phyloP scores from a whole-genome alignment of 2,329 filamentous ascomycete species.

The Fusarium fracticaudum region DNA sequence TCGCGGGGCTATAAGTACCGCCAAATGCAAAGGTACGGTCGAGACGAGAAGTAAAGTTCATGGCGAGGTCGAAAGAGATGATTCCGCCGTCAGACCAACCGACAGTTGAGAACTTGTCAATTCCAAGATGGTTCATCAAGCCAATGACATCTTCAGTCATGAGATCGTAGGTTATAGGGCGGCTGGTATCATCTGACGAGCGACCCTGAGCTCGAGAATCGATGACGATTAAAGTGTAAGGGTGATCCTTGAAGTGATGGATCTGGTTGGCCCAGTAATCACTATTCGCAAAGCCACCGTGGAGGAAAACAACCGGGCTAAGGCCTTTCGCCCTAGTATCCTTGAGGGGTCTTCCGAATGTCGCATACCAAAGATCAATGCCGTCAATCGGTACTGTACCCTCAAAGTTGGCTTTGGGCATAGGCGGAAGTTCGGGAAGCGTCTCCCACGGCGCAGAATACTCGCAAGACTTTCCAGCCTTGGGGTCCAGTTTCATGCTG shows the following conservation, averaged over 20 bases:
- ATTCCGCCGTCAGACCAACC: not conserved
- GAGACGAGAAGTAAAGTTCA: not conserved
- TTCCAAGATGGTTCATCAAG: not conserved
- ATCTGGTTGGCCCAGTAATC: not conserved
- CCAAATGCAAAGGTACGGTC: not conserved
- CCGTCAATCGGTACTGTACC: not conserved
- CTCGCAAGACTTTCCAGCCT: not conserved
- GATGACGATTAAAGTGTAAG: not conserved
- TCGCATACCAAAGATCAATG: slow-evolving; percentile 1
- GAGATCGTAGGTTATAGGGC: not conserved
- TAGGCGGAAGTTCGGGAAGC: not conserved
- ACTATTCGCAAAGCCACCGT: not conserved
- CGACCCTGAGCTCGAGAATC: not conserved
- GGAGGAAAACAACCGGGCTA: not conserved
- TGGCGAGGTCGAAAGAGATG: not conserved
- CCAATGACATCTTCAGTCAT: not conserved
- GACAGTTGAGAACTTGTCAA: not conserved
- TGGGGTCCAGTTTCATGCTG: not conserved
- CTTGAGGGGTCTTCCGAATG: not conserved
- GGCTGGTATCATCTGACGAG: not conserved
- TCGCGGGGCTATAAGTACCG: not conserved
- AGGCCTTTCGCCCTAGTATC: not conserved
- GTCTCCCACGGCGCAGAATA: not conserved
- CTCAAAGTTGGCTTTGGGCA: not conserved
- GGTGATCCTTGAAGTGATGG: not conserved